phyloP scores from a whole-genome alignment of 2,329 filamentous ascomycete genomes.

The Calcarisporium arbuscula region DNA sequence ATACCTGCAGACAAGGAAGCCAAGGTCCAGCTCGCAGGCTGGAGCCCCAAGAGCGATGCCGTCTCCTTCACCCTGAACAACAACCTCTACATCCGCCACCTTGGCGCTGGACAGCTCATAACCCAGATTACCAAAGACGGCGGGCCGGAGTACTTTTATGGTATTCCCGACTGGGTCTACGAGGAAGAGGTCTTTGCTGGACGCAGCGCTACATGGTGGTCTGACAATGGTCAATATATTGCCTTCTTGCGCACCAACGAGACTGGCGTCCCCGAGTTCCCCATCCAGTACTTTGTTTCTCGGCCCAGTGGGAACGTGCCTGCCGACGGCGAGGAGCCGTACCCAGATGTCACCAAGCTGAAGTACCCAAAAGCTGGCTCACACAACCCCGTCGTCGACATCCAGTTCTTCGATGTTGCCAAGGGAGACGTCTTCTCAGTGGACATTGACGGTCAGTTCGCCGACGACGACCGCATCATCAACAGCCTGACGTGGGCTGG shows the following conservation, averaged over 20 bases:
- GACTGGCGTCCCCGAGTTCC: slow-evolving; percentile 82
- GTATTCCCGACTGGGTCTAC: slow-evolving; percentile 96
- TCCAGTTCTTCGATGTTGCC: slow-evolving; percentile 81
- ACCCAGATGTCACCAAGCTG: slow-evolving; percentile 85
- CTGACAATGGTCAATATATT: slow-evolving; percentile 77
- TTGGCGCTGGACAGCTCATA: slow-evolving; percentile 46
- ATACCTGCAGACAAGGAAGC: slow-evolving; percentile 60
- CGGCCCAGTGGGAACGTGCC: slow-evolving; percentile 71
- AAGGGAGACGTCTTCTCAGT: slow-evolving; percentile 76
- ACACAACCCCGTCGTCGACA: slow-evolving; percentile 82
- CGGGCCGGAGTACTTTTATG: slow-evolving; percentile 84
- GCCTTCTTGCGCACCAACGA: slow-evolving; percentile 94
- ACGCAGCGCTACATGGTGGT: slow-evolving; percentile 92
- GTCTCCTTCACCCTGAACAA: slow-evolving; percentile 87
- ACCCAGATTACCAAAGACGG: slow-evolving; percentile 80
- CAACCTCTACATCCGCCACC: slow-evolving; percentile 75
- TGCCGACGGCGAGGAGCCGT: slow-evolving; percentile 66
- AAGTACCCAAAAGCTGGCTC: slow-evolving; percentile 97
- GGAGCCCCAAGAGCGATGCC: slow-evolving; percentile 82
- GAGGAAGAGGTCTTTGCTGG: slow-evolving; percentile 62
- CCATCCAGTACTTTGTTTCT: slow-evolving; percentile 87
- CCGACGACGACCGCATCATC: slow-evolving; percentile 77
- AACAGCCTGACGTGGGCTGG: slow-evolving; percentile 92
- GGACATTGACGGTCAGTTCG: slow-evolving; percentile 68
- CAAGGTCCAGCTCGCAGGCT: slow-evolving; percentile 75